These are phyloP conservation scores for Sporobolomyces roseus DNA, from an alignment of 768 basidiomycete species.

Conservation along the genomic window DNA sequence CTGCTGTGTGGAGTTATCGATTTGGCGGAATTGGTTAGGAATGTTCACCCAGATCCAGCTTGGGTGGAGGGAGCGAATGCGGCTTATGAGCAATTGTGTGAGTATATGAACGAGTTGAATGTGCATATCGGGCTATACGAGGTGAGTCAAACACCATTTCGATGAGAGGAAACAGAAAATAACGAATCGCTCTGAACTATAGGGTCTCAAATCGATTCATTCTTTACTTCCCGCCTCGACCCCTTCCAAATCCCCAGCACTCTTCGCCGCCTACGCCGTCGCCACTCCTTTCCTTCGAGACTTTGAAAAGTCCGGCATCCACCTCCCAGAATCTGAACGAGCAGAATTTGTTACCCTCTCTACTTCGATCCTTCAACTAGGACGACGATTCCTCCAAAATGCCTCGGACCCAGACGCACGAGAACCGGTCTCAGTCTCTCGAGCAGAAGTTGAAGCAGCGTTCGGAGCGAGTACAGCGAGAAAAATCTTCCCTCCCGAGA, in stretches of 20 bases:
- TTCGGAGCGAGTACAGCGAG: conserved; percentile 33
- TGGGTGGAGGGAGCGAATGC: conserved; percentile 82
- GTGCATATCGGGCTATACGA: conserved; percentile 71
- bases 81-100: conserved; percentile 85
- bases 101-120: conserved; percentile 96
- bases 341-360: conserved; percentile 81
- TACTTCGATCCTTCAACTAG: conserved; percentile 79
- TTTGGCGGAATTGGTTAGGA: conserved; percentile 85
- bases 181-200: neutral
- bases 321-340: conserved; percentile 72
- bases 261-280: conserved; percentile 52
- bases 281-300: conserved; percentile 92
- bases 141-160: conserved; percentile 13
- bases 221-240: conserved; percentile 36
- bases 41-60: conserved; percentile 77
- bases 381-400: conserved; percentile 70
- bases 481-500: conserved; percentile 39
- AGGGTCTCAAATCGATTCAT: conserved; percentile 47
- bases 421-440: conserved; percentile 16
- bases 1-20: conserved; percentile 94
- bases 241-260: conserved; percentile 41
- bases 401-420: conserved; percentile 12
- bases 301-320: conserved; percentile 94
- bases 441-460: conserved; percentile 10
- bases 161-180: too few species aligned